Evolutionary conservation across 441 rosid genomes (phyloP).

Genomic region (Dalechampia spathulata): DNA sequence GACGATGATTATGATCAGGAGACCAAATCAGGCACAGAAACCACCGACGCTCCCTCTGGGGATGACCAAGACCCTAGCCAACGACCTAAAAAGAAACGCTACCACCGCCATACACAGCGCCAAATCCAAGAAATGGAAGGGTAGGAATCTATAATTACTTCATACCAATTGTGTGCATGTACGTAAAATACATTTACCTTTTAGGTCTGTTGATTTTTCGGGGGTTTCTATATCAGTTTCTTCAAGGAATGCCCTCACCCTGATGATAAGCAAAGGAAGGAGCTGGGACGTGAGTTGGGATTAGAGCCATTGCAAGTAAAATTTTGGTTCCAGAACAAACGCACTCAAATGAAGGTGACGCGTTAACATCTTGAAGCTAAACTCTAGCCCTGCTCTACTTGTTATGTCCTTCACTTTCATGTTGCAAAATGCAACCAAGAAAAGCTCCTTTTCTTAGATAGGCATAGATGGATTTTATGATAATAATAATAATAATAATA

Average conservation of each 20-base stretch:
- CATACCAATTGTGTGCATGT: too few relatives aligned
- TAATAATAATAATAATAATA: too few relatives aligned
- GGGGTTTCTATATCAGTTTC: slow-evolving; percentile 34
- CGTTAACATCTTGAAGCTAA: not conserved
- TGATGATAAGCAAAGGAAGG: slow-evolving; percentile 93
- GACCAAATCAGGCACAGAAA: slow-evolving; percentile 72
- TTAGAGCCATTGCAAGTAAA: slow-evolving; percentile 92
- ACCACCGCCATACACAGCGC: slow-evolving; percentile 91
- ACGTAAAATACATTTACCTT: not conserved
- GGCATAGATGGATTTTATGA: too few relatives aligned
- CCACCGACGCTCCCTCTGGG: slow-evolving; percentile 51
- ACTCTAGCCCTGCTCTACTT: not conserved
- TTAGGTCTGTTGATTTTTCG: not conserved
- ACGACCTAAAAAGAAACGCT: slow-evolving; percentile 79
- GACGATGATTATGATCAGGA: slow-evolving; percentile 82
- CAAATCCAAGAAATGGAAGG: slow-evolving; percentile 96
- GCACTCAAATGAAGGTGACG: slow-evolving; percentile 93
- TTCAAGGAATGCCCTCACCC: slow-evolving; percentile 97
- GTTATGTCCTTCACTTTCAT: not conserved
- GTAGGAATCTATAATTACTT: slow-evolving; percentile 29
- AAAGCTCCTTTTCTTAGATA: not conserved
- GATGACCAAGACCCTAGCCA: slow-evolving; percentile 83
- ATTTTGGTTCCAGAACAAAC: slow-evolving; percentile 99
- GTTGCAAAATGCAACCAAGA: not conserved
- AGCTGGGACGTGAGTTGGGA: slow-evolving; percentile 64